Conservation (phyloP, 2,329 filamentous ascomycete genomes). For the Monosporascus sp. region DNA sequence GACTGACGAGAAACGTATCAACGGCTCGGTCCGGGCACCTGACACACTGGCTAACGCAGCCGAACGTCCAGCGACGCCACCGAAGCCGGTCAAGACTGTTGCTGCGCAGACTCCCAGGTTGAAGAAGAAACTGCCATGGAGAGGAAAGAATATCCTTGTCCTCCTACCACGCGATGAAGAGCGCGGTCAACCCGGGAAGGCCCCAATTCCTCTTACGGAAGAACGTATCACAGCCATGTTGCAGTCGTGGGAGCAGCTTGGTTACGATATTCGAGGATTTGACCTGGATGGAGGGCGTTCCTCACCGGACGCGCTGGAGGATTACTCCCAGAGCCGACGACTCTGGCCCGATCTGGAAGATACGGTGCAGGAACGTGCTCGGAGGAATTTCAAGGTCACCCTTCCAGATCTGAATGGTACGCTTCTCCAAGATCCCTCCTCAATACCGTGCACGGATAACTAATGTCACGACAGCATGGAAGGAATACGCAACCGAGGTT, state of each 20-base stretch:
- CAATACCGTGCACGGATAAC: background rate
- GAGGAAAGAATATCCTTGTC: conserved; percentile 68
- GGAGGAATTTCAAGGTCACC: conserved; percentile 52
- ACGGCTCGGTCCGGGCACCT: conserved; percentile 21
- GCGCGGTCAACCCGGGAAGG: conserved; percentile 51
- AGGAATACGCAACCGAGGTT: conserved; percentile 73
- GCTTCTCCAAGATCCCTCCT: conserved; percentile 13
- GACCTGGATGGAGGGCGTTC: conserved; percentile 48
- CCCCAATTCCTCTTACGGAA: conserved; percentile 47
- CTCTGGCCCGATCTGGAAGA: conserved; percentile 63
- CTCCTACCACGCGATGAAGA: conserved; percentile 63
- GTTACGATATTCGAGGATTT: conserved; percentile 65
- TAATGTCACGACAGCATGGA: conserved; percentile 44
- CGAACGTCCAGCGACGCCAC: conserved; percentile 19
- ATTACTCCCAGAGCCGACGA: conserved; percentile 57
- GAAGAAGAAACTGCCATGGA: conserved; percentile 71
- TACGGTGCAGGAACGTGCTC: conserved; percentile 47
- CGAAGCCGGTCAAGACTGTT: conserved; percentile 30
- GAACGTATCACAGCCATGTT: conserved; percentile 57
- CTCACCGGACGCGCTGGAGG: conserved; percentile 24
- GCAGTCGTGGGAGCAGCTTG: conserved; percentile 60
- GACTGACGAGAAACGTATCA: conserved; percentile 23
- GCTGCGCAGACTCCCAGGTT: conserved; percentile 45
- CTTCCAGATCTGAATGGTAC: conserved; percentile 64
- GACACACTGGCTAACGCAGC: background rate